Evolutionary conservation across 345 rosid genomes (phyloP), one percentile per base, ranked within the genome.

Genomic region (Euphorbia pulcherrima): DNA sequence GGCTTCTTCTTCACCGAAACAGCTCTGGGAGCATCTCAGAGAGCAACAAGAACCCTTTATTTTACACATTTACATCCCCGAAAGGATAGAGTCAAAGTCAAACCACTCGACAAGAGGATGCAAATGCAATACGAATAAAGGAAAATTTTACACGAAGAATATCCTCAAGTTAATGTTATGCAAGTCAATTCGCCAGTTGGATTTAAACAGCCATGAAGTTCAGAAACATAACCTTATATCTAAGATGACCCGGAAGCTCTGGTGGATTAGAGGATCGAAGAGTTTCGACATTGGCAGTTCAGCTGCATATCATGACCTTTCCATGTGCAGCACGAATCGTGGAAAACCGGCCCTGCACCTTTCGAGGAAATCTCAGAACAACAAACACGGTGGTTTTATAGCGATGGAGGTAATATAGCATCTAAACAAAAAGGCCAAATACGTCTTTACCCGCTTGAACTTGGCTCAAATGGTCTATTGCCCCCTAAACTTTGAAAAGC

Each of bases 21-120:
- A 56, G 71, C 78, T 75, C 16, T 39, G 67, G 70, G 77, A 82
- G 61, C 76, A 79, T 77, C 83, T 79, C 41, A 75, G 59, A 53
- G 77, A 75, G 70, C 60, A 72, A 52, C 80, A 77, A 64, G 75
- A 82, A 62, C 83, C 86, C n/a, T 82, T 77, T 57, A 54, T 29
- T 1, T 71, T 79, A 18, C 60, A 55, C 23, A 40, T 60, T 23
- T 70, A 64, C 76, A 74, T 77, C 27, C 60, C 63, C 1, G 83
- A 77, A 61, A 70, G 79, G 57, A 68, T 62, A 51, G 46, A 23
- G 60, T 44, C 26, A 18, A 56, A 53, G 27, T 37, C 60, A 40
- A 53, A 58, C 57, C 64, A 62, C 62, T 63, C 13, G 39, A 56
- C 50, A 51, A 68, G 60, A 56, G 20, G 47, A 6, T 23, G 58